Evolutionary conservation across 192 early-diverging fungal species (phyloP).

Genomic region (Allomyces macrogynus): DNA sequence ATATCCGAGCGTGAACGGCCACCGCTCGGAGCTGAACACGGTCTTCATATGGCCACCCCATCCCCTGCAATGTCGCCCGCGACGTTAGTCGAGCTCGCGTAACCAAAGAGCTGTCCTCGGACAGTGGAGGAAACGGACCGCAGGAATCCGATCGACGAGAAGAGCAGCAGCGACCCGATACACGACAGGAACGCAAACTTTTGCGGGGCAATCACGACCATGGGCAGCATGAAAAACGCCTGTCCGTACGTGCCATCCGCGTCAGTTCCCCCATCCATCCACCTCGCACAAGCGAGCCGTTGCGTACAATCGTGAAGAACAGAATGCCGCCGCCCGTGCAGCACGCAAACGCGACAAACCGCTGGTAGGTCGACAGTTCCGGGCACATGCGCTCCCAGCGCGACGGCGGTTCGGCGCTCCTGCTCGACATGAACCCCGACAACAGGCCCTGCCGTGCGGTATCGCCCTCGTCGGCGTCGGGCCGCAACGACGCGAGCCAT

Average conservation of each 20-base stretch:
- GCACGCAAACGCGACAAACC: not conserved
- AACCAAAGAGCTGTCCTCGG: not conserved
- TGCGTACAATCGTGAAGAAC: not conserved
- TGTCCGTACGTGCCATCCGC: not conserved
- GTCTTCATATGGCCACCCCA: not conserved
- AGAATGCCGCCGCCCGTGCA: not conserved
- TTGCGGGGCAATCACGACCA: not conserved
- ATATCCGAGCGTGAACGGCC: not conserved
- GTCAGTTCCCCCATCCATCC: not conserved
- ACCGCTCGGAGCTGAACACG: not conserved
- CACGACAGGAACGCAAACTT: not conserved
- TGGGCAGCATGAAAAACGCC: not conserved
- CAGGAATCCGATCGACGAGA: not conserved
- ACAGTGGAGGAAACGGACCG: not conserved
- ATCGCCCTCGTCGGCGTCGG: no score
- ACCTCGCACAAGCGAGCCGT: not conserved
- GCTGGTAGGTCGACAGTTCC: not conserved
- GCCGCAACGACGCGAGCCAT: not conserved
- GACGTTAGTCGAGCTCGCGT: no score
- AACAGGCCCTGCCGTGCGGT: no score
- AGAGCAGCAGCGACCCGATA: not conserved
- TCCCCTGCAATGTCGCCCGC: not conserved
- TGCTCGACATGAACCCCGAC: no score
- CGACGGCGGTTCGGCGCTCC: no score
- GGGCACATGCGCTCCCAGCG: not conserved